A percentile compares a stretch with the other conserved stretches of the same genome.
Evolutionary conservation across 768 basidiomycete species (phyloP).

Genomic region (Naganishia vishniacii): DNA sequence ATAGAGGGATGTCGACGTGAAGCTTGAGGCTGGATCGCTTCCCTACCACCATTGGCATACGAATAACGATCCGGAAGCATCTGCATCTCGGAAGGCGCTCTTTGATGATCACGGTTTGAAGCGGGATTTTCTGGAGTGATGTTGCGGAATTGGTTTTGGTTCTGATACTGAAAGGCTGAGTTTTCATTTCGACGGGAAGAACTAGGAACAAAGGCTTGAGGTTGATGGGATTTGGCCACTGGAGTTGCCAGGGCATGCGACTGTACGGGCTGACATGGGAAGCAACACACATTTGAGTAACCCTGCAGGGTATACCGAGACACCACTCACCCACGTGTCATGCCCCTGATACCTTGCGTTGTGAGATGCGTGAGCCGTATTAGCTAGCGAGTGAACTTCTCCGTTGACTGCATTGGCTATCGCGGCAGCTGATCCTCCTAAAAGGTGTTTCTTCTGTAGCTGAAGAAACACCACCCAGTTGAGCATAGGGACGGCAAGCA

Average conservation of each 20-base stretch:
- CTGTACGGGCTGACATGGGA: neutral
- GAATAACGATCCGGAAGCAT: neutral
- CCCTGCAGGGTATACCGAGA: too few relatives aligned
- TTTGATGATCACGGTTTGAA: neutral
- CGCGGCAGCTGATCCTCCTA: constrained; percentile 20
- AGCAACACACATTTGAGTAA: neutral
- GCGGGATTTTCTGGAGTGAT: neutral
- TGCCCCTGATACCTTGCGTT: neutral
- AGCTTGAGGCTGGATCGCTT: neutral
- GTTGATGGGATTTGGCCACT: constrained; percentile 7
- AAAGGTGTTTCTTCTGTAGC: constrained; percentile 26
- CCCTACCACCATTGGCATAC: neutral
- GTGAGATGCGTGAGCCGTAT: neutral
- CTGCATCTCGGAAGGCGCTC: neutral
- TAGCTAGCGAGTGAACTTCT: constrained; percentile 18
- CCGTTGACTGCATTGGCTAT: constrained; percentile 8
- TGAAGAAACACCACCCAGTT: too few relatives aligned
- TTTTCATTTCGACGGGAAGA: constrained; percentile 1
- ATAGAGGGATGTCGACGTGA: neutral
- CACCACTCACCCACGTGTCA: neutral
- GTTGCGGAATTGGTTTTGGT: neutral
- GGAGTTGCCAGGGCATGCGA: neutral
- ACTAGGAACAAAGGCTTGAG: constrained; percentile 18
- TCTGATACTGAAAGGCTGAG: neutral
- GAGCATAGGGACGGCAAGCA: too few relatives aligned